Percentiles rank a stretch among this genome's conserved stretches.
phyloP scores from a whole-genome alignment of 73 alveolate genomes.

The Symbiodinium pilosum region DNA sequence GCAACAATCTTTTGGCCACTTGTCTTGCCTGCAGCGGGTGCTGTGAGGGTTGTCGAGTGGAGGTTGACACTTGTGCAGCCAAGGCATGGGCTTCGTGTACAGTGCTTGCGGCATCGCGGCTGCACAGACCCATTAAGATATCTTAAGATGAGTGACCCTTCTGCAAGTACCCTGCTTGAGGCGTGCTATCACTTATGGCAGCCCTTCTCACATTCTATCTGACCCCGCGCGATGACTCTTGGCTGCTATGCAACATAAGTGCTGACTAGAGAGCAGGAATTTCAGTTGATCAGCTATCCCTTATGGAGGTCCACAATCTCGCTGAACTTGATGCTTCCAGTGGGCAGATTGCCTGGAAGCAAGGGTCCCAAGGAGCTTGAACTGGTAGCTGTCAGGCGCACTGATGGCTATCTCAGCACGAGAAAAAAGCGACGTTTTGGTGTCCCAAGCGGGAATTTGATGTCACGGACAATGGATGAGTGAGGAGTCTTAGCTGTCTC shows the following conservation, averaged over 20 bases:
- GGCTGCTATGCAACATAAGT: neutral
- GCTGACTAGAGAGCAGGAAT: neutral
- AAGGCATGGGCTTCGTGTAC: slow-evolving; percentile 42
- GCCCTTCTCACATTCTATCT: slow-evolving; percentile 3
- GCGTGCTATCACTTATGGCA: neutral
- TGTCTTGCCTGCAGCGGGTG: neutral
- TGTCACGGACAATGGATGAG: neutral
- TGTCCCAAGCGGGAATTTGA: no score
- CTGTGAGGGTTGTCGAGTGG: neutral
- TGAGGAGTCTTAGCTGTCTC: no score
- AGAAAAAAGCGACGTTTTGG: no score
- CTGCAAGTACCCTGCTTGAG: neutral
- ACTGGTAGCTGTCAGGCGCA: no score
- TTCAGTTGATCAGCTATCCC: neutral
- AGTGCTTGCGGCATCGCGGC: slow-evolving; percentile 22
- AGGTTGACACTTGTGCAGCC: no score
- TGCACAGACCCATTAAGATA: neutral
- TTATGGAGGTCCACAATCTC: neutral
- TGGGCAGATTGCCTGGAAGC: neutral
- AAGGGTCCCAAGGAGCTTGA: neutral
- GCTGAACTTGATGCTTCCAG: neutral
- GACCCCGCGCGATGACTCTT: slow-evolving; percentile 40
- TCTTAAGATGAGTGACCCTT: no score
- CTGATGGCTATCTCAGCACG: no score
- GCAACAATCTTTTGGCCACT: slow-evolving; percentile 10